Conservation (phyloP, 176 grass and related monocot genomes). For the Rhipidocladum racemiflorum region DNA sequence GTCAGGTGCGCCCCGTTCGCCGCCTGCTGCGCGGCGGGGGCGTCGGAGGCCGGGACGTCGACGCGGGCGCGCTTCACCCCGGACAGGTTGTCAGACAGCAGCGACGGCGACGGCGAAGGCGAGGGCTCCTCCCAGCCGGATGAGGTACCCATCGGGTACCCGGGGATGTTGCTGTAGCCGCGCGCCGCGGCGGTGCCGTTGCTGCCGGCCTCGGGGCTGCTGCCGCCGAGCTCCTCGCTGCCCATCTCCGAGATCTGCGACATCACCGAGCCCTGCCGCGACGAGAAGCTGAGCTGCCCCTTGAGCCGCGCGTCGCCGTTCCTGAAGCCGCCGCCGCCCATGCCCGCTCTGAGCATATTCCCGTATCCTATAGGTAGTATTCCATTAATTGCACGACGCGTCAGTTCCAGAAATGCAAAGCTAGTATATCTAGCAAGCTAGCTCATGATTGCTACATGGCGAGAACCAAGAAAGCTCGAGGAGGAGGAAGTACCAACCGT, state of each 20-base stretch:
- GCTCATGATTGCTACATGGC: conserved; percentile 40
- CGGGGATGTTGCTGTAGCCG: conserved; percentile 41
- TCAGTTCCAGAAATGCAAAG: conserved; percentile 46
- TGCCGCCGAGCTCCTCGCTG: conserved; percentile 69
- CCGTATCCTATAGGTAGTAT: conserved; percentile 54
- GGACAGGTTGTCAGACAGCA: conserved; percentile 36
- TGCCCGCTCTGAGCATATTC: conserved; percentile 55
- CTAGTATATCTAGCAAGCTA: neutral
- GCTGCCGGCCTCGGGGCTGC: conserved; percentile 58
- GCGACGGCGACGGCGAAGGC: conserved; percentile 10
- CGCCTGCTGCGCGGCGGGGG: neutral
- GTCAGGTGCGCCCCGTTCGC: conserved; percentile 31
- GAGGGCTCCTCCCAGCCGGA: conserved; percentile 56
- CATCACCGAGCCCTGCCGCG: conserved; percentile 82
- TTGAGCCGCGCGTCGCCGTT: conserved; percentile 46
- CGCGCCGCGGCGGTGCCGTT: conserved; percentile 21
- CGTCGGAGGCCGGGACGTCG: conserved; percentile 19
- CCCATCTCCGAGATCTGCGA: conserved; percentile 95
- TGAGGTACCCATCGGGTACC: conserved; percentile 34
- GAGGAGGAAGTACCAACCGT: conserved; percentile 37
- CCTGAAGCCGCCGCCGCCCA: conserved; percentile 34
- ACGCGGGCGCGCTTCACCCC: conserved; percentile 40
- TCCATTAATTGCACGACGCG: conserved; percentile 19
- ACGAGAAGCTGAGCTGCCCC: conserved; percentile 85
- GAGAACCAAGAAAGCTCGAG: conserved; percentile 10